These are phyloP conservation scores for Fusarium algeriense DNA, from an alignment of 2,329 filamentous ascomycete species.

Conservation along the genomic window DNA sequence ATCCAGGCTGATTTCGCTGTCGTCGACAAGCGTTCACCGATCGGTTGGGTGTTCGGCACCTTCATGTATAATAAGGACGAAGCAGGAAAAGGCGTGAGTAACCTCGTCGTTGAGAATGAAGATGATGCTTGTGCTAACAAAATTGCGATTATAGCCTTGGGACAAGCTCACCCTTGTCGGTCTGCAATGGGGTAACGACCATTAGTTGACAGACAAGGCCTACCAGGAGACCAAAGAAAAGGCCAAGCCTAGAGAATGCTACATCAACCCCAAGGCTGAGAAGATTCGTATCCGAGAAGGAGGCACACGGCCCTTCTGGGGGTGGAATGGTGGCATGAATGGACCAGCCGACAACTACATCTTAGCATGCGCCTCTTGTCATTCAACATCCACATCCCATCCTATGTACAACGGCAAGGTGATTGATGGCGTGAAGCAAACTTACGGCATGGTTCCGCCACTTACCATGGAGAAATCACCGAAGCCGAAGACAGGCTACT, in stretches of 20 bases:
- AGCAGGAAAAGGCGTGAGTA: background rate
- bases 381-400: background rate
- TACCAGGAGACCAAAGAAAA: background rate
- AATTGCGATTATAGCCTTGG: background rate
- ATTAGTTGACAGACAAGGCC: background rate
- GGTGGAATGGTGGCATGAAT: slow-evolving; percentile 3
- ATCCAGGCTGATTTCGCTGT: slow-evolving; percentile 1
- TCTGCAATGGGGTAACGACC: background rate
- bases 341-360: background rate
- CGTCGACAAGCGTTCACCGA: background rate
- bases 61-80: background rate
- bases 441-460: background rate
- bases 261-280: background rate
- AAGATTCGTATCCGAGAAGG: background rate
- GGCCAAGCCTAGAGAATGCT: background rate
- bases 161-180: background rate
- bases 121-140: background rate
- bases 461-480: background rate
- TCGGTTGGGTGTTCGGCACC: slow-evolving; percentile 2
- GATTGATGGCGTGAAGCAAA: background rate
- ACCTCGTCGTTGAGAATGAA: rapidly evolving
- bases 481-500: background rate
- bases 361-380: slow-evolving; percentile 6
- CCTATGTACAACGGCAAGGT: background rate
- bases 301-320: background rate